Evolutionary conservation across 805 yeast genomes (phyloP).

Genomic region (Hanseniaspora jakobsenii): DNA sequence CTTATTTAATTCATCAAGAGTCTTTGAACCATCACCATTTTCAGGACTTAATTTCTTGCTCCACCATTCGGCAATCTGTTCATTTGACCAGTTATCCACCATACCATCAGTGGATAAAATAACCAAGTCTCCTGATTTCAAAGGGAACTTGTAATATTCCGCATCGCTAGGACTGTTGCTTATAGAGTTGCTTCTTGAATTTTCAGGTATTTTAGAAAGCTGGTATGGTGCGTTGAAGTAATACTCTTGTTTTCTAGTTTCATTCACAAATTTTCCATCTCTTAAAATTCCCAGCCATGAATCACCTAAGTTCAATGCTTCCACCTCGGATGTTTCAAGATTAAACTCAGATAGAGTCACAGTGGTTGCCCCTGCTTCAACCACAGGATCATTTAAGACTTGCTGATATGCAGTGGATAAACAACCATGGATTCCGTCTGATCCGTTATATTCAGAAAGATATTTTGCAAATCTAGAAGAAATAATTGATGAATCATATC

Average conservation of each 20-base stretch:
- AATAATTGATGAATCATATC: conserved; percentile 79
- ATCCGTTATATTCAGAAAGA: conserved; percentile 16
- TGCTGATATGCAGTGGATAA: conserved; percentile 45
- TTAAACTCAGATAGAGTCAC: conserved; percentile 71
- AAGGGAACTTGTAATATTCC: conserved; percentile 52
- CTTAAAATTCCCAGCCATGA: conserved; percentile 89
- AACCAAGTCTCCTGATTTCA: conserved; percentile 61
- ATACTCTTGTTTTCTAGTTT: conserved; percentile 69
- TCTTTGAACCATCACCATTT: no score
- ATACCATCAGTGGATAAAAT: conserved; percentile 90
- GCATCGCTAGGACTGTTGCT: conserved; percentile 60
- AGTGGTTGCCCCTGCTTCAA: conserved; percentile 87
- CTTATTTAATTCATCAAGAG: conserved; percentile 38
- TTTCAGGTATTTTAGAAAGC: conserved; percentile 67
- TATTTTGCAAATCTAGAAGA: conserved; percentile 62
- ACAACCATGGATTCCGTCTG: conserved; percentile 35
- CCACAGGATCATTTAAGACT: conserved; percentile 43
- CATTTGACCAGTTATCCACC: conserved; percentile 65
- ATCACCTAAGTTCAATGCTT: conserved; percentile 79
- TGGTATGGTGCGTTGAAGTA: conserved; percentile 89
- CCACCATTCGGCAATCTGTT: conserved; percentile 59
- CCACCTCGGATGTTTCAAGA: conserved; percentile 36
- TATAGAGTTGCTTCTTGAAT: conserved; percentile 48
- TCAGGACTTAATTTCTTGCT: conserved; percentile 34
- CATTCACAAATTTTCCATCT: conserved; percentile 43